phyloP scores from a whole-genome alignment of 768 basidiomycete species.

The Solioccasus polychromus region DNA sequence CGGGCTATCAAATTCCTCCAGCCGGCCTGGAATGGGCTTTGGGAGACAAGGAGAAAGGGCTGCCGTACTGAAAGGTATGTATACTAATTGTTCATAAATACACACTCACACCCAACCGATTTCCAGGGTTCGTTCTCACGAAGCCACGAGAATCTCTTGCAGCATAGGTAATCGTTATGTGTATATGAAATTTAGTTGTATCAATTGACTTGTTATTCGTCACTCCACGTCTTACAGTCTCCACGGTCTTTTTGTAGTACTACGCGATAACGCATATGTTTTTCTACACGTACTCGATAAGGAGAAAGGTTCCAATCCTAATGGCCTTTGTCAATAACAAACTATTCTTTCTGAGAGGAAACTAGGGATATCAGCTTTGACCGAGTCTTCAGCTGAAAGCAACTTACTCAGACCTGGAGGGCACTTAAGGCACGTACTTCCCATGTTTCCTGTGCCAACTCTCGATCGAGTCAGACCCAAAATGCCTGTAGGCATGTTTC shows the following conservation, averaged over 20 bases:
- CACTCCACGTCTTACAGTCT: background rate
- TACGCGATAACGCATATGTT: too few relatives aligned
- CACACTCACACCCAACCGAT: background rate
- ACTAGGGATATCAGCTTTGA: too few relatives aligned
- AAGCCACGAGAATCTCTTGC: slow-evolving; percentile 58
- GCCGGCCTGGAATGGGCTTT: slow-evolving; percentile 63
- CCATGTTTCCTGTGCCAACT: slow-evolving; percentile 57
- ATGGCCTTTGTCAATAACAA: too few relatives aligned
- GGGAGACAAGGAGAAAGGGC: slow-evolving; percentile 79
- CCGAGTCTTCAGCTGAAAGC: too few relatives aligned
- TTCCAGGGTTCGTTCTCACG: slow-evolving; percentile 52
- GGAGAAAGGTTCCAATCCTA: too few relatives aligned
- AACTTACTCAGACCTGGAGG: too few relatives aligned
- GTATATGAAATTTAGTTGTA: slow-evolving; percentile 1
- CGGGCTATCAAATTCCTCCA: slow-evolving; percentile 17
- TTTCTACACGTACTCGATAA: too few relatives aligned
- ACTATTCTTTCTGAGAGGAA: too few relatives aligned
- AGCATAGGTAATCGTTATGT: slow-evolving; percentile 34
- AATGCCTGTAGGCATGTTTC: slow-evolving; percentile 46
- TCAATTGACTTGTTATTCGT: background rate
- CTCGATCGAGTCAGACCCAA: slow-evolving; percentile 48
- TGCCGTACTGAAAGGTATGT: slow-evolving; percentile 59
- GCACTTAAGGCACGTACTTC: slow-evolving; percentile 34
- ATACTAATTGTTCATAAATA: slow-evolving; percentile 3
- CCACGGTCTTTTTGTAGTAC: too few relatives aligned